Conservation (phyloP, 352 stramenopile species). For the Phytophthora pinifolia region DNA sequence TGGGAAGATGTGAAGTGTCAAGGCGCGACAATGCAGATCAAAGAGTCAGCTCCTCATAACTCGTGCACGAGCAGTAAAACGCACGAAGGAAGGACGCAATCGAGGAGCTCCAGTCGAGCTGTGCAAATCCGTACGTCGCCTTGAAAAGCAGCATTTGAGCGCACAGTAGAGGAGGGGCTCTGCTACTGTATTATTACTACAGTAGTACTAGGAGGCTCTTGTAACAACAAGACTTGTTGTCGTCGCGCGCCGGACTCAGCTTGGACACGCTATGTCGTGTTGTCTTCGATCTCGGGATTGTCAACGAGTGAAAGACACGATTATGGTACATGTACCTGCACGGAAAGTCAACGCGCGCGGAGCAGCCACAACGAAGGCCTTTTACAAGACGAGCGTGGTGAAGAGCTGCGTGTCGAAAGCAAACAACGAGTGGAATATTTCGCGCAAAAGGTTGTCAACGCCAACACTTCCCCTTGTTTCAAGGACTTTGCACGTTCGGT, state of each 20-base stretch:
- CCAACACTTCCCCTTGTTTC: too few species aligned
- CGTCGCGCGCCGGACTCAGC: slow-evolving; percentile 1
- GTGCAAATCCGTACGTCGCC: slow-evolving; percentile 17
- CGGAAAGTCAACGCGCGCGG: slow-evolving; percentile 4
- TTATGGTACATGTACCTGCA: too few species aligned
- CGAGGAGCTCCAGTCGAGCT: slow-evolving; percentile 21
- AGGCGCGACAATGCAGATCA: neutral
- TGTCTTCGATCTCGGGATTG: slow-evolving; percentile 4
- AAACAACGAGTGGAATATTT: neutral
- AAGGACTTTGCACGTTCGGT: too few species aligned
- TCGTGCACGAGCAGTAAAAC: slow-evolving; percentile 9
- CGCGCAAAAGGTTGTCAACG: neutral
- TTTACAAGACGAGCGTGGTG: neutral
- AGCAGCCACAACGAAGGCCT: slow-evolving; percentile 2
- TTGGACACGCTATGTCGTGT: slow-evolving; percentile 1
- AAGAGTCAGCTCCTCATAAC: slow-evolving; percentile 5
- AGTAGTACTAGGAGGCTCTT: too few species aligned
- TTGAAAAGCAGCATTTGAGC: neutral
- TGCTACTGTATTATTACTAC: too few species aligned
- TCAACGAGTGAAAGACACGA: slow-evolving; percentile 7
- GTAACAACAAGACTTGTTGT: too few species aligned
- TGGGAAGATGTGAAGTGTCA: slow-evolving; percentile 24
- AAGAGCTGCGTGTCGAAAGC: neutral
- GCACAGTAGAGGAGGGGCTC: slow-evolving; percentile 11
- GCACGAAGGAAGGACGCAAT: slow-evolving; percentile 5